Evolutionary conservation across 768 basidiomycete species (phyloP).

Genomic region (Candolleomyces eurysporus): DNA sequence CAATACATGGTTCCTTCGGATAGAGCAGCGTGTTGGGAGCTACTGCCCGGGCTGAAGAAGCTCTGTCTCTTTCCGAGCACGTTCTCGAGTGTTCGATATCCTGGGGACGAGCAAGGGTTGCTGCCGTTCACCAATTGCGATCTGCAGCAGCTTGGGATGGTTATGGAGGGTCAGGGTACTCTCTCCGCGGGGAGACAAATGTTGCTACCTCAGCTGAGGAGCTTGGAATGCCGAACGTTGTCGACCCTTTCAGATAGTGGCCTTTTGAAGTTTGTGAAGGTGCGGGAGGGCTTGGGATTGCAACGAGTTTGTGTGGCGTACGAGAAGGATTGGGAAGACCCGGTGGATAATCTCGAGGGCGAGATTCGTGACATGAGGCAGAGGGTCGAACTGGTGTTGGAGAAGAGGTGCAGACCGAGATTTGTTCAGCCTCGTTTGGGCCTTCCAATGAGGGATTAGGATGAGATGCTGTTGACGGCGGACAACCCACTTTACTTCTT

Average conservation of each 20-base stretch:
- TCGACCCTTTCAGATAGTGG: neutral
- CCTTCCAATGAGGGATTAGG: neutral
- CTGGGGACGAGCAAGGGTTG: conserved; percentile 1
- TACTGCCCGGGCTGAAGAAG: neutral
- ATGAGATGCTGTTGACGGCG: no score
- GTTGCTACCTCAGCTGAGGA: neutral
- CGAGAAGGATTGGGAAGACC: neutral
- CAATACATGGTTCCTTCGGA: neutral
- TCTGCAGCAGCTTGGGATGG: neutral
- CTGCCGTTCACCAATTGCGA: conserved; percentile 5
- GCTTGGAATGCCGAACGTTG: conserved; percentile 1
- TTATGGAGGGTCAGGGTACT: neutral
- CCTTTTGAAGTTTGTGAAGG: neutral
- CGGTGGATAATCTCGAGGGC: neutral
- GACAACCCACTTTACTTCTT: no score
- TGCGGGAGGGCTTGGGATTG: neutral
- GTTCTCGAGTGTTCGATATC: conserved; percentile 1
- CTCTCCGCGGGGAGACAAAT: neutral
- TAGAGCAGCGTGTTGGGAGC: neutral
- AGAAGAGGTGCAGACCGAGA: neutral
- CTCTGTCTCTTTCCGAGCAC: neutral
- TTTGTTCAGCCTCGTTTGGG: conserved; percentile 1
- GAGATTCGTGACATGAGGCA: neutral
- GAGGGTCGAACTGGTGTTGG: neutral
- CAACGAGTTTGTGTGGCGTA: neutral